These are phyloP conservation scores for Fomitopsis pulvina DNA, from an alignment of 768 basidiomycete genomes.

Conservation along the genomic window DNA sequence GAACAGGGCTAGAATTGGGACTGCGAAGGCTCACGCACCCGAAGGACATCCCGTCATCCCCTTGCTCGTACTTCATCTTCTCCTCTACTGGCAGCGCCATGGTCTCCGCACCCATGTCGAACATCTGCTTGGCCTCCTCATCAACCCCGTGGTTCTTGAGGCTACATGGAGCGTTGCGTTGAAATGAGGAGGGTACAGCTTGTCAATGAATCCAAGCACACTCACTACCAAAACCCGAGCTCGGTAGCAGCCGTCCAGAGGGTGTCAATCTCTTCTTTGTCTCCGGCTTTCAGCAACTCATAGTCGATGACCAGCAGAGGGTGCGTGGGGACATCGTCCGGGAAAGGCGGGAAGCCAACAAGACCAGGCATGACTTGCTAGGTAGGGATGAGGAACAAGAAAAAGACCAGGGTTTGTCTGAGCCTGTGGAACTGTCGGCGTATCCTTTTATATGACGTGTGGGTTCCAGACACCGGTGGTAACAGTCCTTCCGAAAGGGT, in stretches of 20 bases:
- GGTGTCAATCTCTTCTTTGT: slow-evolving; percentile 32
- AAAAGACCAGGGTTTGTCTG: too few species aligned
- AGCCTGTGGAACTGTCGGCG: too few species aligned
- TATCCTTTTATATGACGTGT: too few species aligned
- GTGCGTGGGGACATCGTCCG: slow-evolving; percentile 35
- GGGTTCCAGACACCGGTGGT: too few species aligned
- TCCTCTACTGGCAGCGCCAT: slow-evolving; percentile 36
- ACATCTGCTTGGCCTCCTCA: slow-evolving; percentile 30
- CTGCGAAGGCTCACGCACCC: slow-evolving; percentile 20
- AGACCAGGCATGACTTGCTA: slow-evolving; percentile 31
- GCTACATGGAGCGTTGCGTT: slow-evolving; percentile 14
- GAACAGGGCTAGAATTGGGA: neutral
- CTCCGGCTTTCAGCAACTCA: slow-evolving; percentile 27
- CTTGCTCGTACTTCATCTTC: slow-evolving; percentile 38
- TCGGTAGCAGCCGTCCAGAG: slow-evolving; percentile 43
- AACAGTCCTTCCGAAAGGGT: too few species aligned
- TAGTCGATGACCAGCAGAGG: slow-evolving; percentile 43
- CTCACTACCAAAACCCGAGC: slow-evolving; percentile 51
- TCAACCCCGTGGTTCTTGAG: slow-evolving; percentile 39
- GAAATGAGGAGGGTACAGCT: neutral
- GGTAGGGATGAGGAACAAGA: neutral
- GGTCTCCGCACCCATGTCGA: slow-evolving; percentile 35
- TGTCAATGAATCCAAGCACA: slow-evolving; percentile 6
- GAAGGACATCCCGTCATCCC: slow-evolving; percentile 32
- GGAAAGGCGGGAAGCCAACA: slow-evolving; percentile 33